A percentile compares a stretch with the other conserved stretches of the same genome.
Conservation (phyloP, 1,284 basidiomycete genomes). For the Cutaneotrichosporon curvatum region DNA sequence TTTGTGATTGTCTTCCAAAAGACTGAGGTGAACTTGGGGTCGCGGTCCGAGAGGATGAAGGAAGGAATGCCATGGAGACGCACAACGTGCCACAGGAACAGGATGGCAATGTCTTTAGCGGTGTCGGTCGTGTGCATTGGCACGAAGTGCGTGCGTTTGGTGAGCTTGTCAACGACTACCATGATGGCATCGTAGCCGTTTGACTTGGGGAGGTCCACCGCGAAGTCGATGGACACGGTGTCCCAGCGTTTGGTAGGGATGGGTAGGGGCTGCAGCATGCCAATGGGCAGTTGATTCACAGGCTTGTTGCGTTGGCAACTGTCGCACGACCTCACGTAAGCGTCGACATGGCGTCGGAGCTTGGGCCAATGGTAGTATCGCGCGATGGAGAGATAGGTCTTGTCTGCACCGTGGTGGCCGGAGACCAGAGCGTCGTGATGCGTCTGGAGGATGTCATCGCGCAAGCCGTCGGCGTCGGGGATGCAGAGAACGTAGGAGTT, state of each 20-base stretch:
- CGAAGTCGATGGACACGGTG: slow-evolving; percentile 50
- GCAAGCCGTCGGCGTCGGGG: too few species aligned
- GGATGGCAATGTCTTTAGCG: too few species aligned
- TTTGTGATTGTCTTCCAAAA: neutral
- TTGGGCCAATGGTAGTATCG: neutral
- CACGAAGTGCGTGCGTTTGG: slow-evolving; percentile 48
- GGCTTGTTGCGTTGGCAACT: neutral
- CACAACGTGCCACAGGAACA: too few species aligned
- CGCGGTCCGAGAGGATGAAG: neutral
- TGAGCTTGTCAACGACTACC: slow-evolving; percentile 48
- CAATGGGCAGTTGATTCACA: neutral
- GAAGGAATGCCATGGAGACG: neutral
- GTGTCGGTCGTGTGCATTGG: slow-evolving; percentile 11
- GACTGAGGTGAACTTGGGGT: slow-evolving; percentile 18
- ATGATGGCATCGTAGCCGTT: slow-evolving; percentile 45
- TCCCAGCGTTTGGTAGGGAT: slow-evolving; percentile 30
- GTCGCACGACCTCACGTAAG: neutral
- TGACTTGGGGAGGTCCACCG: slow-evolving; percentile 47
- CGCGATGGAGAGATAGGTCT: neutral
- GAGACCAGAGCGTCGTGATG: too few species aligned
- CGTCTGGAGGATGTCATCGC: too few species aligned
- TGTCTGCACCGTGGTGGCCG: neutral
- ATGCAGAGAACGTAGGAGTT: too few species aligned
- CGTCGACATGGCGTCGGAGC: neutral
- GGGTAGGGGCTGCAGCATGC: slow-evolving; percentile 40